A percentile compares a stretch with the other conserved stretches of the same genome.
Evolutionary conservation across 1,284 basidiomycete genomes (phyloP).

Genomic region (Takashimella koratensis): DNA sequence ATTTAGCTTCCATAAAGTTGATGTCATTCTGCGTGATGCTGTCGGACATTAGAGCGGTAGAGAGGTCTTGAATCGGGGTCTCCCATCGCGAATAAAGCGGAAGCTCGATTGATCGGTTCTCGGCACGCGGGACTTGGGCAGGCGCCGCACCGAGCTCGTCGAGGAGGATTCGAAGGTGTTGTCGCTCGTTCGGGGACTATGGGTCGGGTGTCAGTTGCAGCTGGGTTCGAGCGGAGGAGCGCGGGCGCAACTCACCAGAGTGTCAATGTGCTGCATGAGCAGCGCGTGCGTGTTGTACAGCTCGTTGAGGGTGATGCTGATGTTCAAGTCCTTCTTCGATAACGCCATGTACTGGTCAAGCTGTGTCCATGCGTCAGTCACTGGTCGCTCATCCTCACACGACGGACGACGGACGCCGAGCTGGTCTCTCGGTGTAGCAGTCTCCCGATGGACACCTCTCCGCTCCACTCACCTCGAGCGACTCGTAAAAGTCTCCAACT

Average conservation of each 20-base stretch:
- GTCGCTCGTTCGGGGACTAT: slow-evolving; percentile 94
- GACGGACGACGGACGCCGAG: too few relatives aligned
- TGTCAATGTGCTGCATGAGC: slow-evolving; percentile 91
- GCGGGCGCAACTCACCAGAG: slow-evolving; percentile 62
- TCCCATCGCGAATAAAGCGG: slow-evolving; percentile 97
- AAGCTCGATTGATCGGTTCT: slow-evolving; percentile 91
- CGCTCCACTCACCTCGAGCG: slow-evolving; percentile 70
- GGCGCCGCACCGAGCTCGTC: slow-evolving; percentile 94
- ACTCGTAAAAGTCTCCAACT: slow-evolving; percentile 98
- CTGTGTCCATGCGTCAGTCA: slow-evolving; percentile 49
- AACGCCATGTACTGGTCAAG: slow-evolving; percentile 99
- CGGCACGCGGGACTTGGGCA: slow-evolving; percentile 91
- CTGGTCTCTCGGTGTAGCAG: too few relatives aligned
- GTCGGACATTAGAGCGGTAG: slow-evolving; percentile 83
- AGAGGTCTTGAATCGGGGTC: slow-evolving; percentile 95
- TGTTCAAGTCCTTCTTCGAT: slow-evolving; percentile 96
- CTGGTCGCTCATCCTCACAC: background rate
- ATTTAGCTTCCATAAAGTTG: slow-evolving; percentile 99
- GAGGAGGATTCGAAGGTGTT: slow-evolving; percentile 91
- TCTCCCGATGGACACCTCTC: background rate
- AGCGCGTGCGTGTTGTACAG: slow-evolving; percentile 96
- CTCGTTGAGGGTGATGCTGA: slow-evolving; percentile 99
- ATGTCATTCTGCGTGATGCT: slow-evolving; percentile 98
- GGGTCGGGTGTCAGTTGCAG: background rate
- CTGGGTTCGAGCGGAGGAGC: background rate